Percentiles rank a stretch among this genome's conserved stretches.
phyloP scores from a whole-genome alignment of 306 rosid species.

The Echinosophora koreensis region DNA sequence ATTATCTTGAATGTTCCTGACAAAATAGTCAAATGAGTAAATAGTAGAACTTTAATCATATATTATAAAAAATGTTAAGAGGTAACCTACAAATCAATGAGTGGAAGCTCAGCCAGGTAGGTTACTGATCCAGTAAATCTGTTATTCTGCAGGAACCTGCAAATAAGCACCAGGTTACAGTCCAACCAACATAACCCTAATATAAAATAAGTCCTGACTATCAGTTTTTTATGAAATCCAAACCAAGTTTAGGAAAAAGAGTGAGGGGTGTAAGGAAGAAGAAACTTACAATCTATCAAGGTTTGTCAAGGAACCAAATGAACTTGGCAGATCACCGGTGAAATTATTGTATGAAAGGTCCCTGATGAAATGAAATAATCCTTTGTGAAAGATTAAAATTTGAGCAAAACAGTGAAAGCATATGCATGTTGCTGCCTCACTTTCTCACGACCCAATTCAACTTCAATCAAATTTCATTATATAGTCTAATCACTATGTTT shows the following conservation, averaged over 20 bases:
- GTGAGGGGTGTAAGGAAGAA: constrained; percentile 10
- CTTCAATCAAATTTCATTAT: not conserved
- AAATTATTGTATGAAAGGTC: constrained; percentile 85
- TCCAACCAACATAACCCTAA: constrained; percentile 38
- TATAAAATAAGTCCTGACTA: not conserved
- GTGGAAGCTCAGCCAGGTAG: constrained; percentile 81
- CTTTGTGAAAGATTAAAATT: constrained; percentile 32
- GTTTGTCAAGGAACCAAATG: constrained; percentile 79
- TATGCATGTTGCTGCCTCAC: not conserved
- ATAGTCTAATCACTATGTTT: not conserved
- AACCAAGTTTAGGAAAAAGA: constrained; percentile 31
- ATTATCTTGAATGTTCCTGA: constrained; percentile 85
- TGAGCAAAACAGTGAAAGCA: constrained; percentile 20
- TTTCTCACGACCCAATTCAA: not conserved
- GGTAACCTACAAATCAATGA: constrained; percentile 75
- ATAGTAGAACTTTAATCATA: constrained; percentile 26
- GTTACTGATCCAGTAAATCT: constrained; percentile 89
- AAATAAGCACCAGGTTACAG: constrained; percentile 29
- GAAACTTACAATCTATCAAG: constrained; percentile 70
- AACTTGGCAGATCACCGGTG: constrained; percentile 92
- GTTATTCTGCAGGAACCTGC: constrained; percentile 84
- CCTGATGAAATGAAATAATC: constrained; percentile 56
- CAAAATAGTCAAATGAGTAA: constrained; percentile 43
- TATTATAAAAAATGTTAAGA: not conserved
- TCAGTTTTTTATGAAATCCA: not conserved